phyloP scores from a whole-genome alignment of 495 filamentous ascomycete genomes.

The Neurospora sp. region DNA sequence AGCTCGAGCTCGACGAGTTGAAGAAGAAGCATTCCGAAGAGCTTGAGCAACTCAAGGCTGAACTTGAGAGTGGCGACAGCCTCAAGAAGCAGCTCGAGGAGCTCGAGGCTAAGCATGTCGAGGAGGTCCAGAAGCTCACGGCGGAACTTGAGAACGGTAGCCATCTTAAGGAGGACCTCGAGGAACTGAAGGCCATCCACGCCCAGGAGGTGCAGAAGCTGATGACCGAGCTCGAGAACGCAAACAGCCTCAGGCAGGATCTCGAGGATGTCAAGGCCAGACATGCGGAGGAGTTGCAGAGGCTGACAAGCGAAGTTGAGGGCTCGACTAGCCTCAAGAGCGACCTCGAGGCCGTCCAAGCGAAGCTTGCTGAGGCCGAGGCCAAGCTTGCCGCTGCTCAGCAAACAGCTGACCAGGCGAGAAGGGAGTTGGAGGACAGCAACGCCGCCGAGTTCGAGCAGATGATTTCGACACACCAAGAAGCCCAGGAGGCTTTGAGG shows the following conservation, averaged over 20 bases:
- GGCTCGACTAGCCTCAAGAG: conserved; percentile 20
- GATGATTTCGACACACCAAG: conserved; percentile 32
- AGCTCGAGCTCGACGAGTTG: conserved; percentile 8
- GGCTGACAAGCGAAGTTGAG: conserved; percentile 28
- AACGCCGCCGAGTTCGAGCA: conserved; percentile 41
- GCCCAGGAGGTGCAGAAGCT: conserved; percentile 13
- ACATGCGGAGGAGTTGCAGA: conserved; percentile 23
- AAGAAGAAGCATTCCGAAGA: conserved; percentile 19
- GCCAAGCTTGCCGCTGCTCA: conserved; percentile 23
- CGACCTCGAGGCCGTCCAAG: conserved; percentile 26
- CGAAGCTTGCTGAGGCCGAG: conserved; percentile 30
- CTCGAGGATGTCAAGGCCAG: conserved; percentile 19
- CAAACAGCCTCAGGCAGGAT: conserved; percentile 15
- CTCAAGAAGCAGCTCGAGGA: conserved; percentile 16
- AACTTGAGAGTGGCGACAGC: not conserved
- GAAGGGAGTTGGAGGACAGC: conserved; percentile 32
- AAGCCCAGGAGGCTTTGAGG: conserved; percentile 31
- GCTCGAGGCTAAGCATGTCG: conserved; percentile 21
- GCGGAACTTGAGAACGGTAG: conserved; percentile 20
- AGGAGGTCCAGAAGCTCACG: conserved; percentile 11
- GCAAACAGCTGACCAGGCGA: conserved; percentile 23
- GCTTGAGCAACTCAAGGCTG: conserved; percentile 25
- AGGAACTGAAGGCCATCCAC: conserved; percentile 21
- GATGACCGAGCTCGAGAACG: conserved; percentile 17
- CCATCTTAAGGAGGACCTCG: conserved; percentile 12